A percentile compares a stretch with the other conserved stretches of the same genome.
Conservation (phyloP, 2,329 filamentous ascomycete genomes). For the Diplodia corticola region DNA sequence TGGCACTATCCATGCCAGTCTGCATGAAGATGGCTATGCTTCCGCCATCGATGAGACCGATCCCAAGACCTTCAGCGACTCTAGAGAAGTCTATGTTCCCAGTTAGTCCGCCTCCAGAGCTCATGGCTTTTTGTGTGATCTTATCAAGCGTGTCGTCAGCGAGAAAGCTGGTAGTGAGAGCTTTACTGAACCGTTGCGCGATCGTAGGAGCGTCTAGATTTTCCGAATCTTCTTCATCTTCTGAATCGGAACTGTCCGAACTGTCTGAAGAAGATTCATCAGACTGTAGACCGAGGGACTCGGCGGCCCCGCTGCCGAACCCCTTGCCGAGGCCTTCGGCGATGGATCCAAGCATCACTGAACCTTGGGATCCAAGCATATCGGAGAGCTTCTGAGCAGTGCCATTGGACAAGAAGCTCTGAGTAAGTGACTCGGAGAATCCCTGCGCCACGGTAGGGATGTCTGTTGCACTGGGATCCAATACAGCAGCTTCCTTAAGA, state of each 20-base stretch:
- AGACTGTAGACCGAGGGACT: not conserved
- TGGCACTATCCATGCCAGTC: not conserved
- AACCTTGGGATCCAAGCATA: not conserved
- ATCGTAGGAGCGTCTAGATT: not conserved
- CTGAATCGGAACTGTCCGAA: not conserved
- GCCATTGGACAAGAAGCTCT: constrained; percentile 12
- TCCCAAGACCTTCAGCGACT: constrained; percentile 3
- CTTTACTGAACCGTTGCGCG: not conserved
- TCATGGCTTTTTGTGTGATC: not conserved
- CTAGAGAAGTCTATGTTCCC: not conserved
- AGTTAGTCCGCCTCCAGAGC: not conserved
- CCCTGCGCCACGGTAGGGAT: constrained; percentile 3
- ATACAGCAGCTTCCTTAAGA: not conserved
- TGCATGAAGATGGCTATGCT: constrained; percentile 6
- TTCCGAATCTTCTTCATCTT: not conserved
- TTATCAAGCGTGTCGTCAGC: not conserved
- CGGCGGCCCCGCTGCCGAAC: not conserved
- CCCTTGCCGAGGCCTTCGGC: constrained; percentile 10
- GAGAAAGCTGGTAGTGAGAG: constrained; percentile 15
- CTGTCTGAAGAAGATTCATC: not conserved
- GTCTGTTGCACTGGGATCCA: not conserved
- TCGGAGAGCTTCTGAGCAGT: not conserved
- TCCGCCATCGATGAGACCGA: constrained; percentile 9
- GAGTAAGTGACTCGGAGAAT: not conserved
- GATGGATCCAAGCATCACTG: constrained; percentile 2